These are phyloP conservation scores for Alternaria tenuissima DNA, from an alignment of 2,329 filamentous ascomycete species.

Conservation along the genomic window DNA sequence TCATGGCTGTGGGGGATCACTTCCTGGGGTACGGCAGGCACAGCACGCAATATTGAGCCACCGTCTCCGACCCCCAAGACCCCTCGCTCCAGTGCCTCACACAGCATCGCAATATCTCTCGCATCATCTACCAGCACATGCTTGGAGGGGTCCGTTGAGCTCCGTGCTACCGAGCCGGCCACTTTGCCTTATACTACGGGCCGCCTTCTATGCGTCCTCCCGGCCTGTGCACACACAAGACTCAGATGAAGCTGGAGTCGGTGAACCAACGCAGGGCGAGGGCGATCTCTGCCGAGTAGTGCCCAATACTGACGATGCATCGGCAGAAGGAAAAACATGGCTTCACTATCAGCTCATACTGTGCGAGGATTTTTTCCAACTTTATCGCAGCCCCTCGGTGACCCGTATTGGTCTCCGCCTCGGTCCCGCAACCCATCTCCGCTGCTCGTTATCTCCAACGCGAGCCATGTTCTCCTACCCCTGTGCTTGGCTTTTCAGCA, in stretches of 20 bases:
- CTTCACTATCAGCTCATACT: slow-evolving; percentile 14
- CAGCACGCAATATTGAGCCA: slow-evolving; percentile 25
- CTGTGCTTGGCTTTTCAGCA: slow-evolving; percentile 33
- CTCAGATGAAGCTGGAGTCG: slow-evolving; percentile 25
- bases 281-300: slow-evolving; percentile 19
- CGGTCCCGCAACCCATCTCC: slow-evolving; percentile 23
- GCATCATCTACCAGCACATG: slow-evolving; percentile 18
- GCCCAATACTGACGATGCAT: slow-evolving; percentile 13
- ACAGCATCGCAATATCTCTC: slow-evolving; percentile 27
- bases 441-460: slow-evolving; percentile 25
- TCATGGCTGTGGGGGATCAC: slow-evolving; percentile 27
- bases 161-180: slow-evolving; percentile 19
- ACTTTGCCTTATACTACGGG: slow-evolving; percentile 23
- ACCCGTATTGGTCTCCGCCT: slow-evolving; percentile 21
- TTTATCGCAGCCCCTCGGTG: slow-evolving; percentile 19
- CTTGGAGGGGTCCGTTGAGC: slow-evolving; percentile 7
- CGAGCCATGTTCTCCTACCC: slow-evolving; percentile 31
- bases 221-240: slow-evolving; percentile 16
- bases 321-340: slow-evolving; percentile 16
- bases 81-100: slow-evolving; percentile 10
- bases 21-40: slow-evolving; percentile 32
- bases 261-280: slow-evolving; percentile 23
- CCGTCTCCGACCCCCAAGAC: slow-evolving; percentile 9
- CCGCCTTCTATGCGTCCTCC: slow-evolving; percentile 32
- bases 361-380: slow-evolving; percentile 22